Evolutionary conservation across 257 asterid species (phyloP), one percentile per base, ranked within the genome.

Genomic region (Cynanchum wilfordii): DNA sequence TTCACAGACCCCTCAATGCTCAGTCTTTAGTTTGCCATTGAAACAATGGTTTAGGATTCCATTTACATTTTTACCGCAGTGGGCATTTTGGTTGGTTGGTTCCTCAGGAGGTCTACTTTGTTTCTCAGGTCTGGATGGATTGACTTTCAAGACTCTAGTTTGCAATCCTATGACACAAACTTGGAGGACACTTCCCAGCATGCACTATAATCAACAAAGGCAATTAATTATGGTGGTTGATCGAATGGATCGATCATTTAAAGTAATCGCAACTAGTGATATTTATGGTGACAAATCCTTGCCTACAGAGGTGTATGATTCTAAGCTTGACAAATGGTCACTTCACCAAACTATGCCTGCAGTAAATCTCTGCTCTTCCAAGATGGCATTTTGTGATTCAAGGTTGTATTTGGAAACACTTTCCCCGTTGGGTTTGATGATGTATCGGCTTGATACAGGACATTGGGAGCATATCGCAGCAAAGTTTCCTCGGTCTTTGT

Each of bases 1-100:
- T 73, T 80, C 96, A 0, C 97, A 87, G 76, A 92, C 88, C 36
- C 96, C 95, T 47, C 99, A 92, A 73, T 95, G 99, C 69, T 92
- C 98, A 0, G 97, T 95, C 24, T 95, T 88, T 60, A 95, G 99
- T 82, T 79, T 95, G 86, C 99, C 99, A 0, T 75, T 95, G 73
- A 95, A 92, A 79, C 99, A 95, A 75, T 92, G 98, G 98, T 95
- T 92, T 79, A 86, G 96, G 72, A 87, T 95, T 68, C 99, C 98
- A 1, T 95, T 95, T 72, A 84, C 86, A 0, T 95, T 95, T 80
- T 85, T 95, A 44, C 99, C 99, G 0, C 89, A 73, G 12, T 95
- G 99, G 99, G 96, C 98, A 17, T 90, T 85, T 77, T 91, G 98
- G 98, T 57, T 95, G 82, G 98, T 95, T n/a, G 99, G 99, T 72